Base-by-base conservation (phyloP, 495 filamentous ascomycete genomes). In the Staphylotrichum tortipilum region DNA sequence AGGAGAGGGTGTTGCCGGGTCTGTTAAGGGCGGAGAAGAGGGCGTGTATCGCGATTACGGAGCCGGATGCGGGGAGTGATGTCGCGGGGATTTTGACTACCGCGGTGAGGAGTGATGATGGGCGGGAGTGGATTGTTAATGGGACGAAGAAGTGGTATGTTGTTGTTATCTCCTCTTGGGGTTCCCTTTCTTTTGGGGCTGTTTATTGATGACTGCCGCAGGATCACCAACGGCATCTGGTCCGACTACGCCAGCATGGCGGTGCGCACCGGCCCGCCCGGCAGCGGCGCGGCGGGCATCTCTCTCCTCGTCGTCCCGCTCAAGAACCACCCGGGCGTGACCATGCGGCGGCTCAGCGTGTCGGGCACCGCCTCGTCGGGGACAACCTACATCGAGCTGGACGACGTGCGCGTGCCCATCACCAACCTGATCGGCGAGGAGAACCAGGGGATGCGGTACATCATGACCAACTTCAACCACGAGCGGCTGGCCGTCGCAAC, bases 401-500 rank as follows among this genome's bases (percentile, higher is more conserved):
- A 87, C 50, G 82, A 88, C 31, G 82, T 85, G 31, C 70, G 74
- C 47, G 84, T 89, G 4, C 84, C 84, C 4, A 74, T 79, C 2
- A 68, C 69, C 31, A 87, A 89, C 61, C 65, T 89, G 4, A 75
- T 89, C 47, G 84, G 84, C n/a, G 50, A 67, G 24, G 85, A 89
- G 57, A 82, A 82, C 37, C 68, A 72, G 48, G 85, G 85, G 12
- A 86, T 89, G 82, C 73, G 68, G 31, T 82, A 85, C 56, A 78
- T 88, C 53, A 88, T 89, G 84, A 83, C 80, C 35, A 88, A 89
- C 66, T 88, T 89, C 78, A 88, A 88, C 69, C 84, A 89, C 56
- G 85, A 89, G 67, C 78, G 85, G 0, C 67, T 89, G 2, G 70
- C 73, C 21, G 83, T 88, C 44, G 68, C 80, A 7, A 76, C 88